Evolutionary conservation across 192 early-diverging fungal genomes (phyloP), one percentile per base, ranked within the genome.

Genomic region (Coemansia sp.): DNA sequence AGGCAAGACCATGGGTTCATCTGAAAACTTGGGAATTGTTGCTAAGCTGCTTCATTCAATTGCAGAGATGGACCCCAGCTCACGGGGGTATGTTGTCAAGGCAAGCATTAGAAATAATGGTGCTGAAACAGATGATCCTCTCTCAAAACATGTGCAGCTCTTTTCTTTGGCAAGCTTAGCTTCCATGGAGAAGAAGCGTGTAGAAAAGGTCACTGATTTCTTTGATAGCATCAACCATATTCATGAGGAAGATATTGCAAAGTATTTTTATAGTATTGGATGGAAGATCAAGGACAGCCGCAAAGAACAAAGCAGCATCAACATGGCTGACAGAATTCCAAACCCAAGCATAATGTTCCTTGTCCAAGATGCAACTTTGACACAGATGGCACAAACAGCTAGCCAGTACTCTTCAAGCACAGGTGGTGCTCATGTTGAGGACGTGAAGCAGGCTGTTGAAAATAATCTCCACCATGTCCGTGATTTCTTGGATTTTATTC

Each of bases 311-410:
- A 23, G 8, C 20, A 25, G 18, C 12, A 30, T n/a, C n/a, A n/a
- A n/a, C n/a, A 18, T 20, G 5, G 21, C 40, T 9, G 23, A 46
- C 12, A 13, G 53, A 3, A 71, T 80, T 42, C 77, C 77, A 3
- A 62, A 67, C 28, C 31, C 73, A 6, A 68, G 67, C 68, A 70
- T 68, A 31, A 13, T 80, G 40, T 65, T 80, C 13, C 55, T 66
- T 3, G 15, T 74, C 4, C 58, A 51, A n/a, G 72, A 80, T 25
- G 26, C 23, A 0, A 31, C 61, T n/a, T 62, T 80, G 4, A 52
- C 23, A 16, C 23, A 16, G 34, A 39, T 9, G 45, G 55, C 28
- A 23, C 55, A 34, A 30, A 55, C 26, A 25, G 40, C 12, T 21
- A 42, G 46, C 33, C 51, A 1, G 5, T 28, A 28, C 3, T 4